Conservation (phyloP, 1,284 basidiomycete genomes). For the Microbotryum saponariae region DNA sequence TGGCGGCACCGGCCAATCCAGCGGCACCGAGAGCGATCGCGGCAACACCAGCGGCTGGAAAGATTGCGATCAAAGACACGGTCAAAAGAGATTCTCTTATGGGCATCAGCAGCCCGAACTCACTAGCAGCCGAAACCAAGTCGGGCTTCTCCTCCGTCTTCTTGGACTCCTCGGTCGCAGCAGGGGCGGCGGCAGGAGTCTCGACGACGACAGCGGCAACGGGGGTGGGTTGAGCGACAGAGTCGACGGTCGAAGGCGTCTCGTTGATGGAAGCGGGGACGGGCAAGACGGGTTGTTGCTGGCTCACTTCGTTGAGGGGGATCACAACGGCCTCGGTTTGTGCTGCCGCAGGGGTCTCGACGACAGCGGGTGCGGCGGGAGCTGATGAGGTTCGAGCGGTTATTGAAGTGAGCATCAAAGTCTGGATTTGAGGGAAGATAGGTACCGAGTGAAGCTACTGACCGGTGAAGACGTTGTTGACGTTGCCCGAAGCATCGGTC, state of each 20-base stretch:
- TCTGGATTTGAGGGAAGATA: background rate
- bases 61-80: background rate
- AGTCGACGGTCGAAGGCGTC: background rate
- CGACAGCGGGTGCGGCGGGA: background rate
- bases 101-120: background rate
- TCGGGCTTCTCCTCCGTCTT: conserved; percentile 1
- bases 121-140: background rate
- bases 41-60: conserved; percentile 1
- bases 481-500: conserved; percentile 31
- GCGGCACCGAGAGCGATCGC: conserved; percentile 1
- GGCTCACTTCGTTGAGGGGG: background rate
- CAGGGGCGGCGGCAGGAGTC: background rate
- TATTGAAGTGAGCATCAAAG: background rate
- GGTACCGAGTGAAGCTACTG: background rate
- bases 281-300: conserved; percentile 1
- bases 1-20: background rate
- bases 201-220: background rate
- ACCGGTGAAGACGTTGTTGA: conserved; percentile 36
- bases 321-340: background rate
- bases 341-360: background rate
- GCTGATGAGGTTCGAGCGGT: background rate
- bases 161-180: background rate
- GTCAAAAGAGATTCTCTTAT: no score
- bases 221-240: background rate
- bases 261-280: background rate